Conservation (phyloP, 2,329 filamentous ascomycete species). For the Talaromyces sp. region DNA sequence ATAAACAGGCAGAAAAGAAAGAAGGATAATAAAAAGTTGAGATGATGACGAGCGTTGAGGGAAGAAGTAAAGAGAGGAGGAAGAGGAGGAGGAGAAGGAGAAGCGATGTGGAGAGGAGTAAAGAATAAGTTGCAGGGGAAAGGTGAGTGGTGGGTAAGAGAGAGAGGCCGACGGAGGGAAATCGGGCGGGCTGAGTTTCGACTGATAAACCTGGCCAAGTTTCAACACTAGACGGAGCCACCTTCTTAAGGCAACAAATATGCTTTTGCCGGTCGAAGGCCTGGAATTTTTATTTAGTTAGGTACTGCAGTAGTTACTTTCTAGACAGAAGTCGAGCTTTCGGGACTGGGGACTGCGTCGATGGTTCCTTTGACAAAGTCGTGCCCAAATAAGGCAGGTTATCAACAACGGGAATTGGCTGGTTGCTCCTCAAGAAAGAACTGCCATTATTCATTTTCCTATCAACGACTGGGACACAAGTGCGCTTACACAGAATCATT, state of each 20-base stretch:
- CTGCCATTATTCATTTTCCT: neutral
- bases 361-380: neutral
- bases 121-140: constrained; percentile 7
- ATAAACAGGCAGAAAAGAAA: constrained; percentile 23
- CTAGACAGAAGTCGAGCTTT: neutral
- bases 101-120: constrained; percentile 6
- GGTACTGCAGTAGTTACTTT: neutral
- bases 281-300: neutral
- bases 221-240: constrained; percentile 5
- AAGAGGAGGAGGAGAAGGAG: constrained; percentile 20
- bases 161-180: neutral
- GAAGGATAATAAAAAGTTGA: constrained; percentile 6
- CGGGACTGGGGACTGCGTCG: neutral
- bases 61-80: neutral
- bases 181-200: neutral
- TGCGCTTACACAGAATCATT: neutral
- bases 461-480: neutral
- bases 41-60: neutral
- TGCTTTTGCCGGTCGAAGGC: neutral
- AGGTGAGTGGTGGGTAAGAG: constrained; percentile 20
- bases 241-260: constrained; percentile 7
- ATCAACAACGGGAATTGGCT: neutral
- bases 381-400: neutral
- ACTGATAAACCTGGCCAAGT: constrained; percentile 4
- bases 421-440: no score